Percentiles rank a stretch among this genome's conserved stretches.
Conservation (phyloP, 169 alveolate genomes). For the Plasmodium inui region DNA sequence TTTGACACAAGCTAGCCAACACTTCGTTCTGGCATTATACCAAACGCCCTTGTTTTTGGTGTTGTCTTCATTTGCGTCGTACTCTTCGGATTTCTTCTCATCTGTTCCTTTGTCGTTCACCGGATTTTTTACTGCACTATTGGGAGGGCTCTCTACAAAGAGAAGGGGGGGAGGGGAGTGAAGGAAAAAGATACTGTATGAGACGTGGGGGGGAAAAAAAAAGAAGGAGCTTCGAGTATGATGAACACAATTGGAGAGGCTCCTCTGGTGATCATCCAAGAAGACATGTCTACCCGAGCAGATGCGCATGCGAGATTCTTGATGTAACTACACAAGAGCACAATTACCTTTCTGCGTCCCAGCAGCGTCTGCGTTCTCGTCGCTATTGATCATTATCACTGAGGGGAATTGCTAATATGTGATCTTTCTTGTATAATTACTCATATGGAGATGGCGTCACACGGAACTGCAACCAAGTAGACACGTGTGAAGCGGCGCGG, state of each 20-base stretch:
- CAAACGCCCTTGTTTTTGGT: conserved; percentile 59
- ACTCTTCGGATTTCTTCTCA: not conserved
- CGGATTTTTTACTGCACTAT: not conserved
- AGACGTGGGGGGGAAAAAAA: not conserved
- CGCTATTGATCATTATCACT: conserved; percentile 21
- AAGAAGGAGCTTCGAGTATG: not conserved
- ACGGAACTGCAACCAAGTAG: not conserved
- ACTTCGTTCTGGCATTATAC: conserved; percentile 70
- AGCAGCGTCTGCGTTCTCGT: not conserved
- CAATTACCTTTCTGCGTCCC: conserved; percentile 21
- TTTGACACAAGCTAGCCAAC: conserved; percentile 71
- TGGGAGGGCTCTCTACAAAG: not conserved
- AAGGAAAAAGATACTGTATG: not conserved
- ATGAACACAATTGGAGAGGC: not conserved
- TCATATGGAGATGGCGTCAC: not conserved
- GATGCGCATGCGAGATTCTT: not conserved
- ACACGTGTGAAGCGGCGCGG: not conserved
- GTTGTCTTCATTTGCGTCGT: conserved; percentile 38
- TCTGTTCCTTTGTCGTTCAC: not conserved
- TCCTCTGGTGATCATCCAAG: not conserved
- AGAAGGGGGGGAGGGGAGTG: not conserved
- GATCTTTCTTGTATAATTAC: not conserved
- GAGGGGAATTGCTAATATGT: not conserved
- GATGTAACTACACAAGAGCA: not conserved
- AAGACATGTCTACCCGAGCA: not conserved